Evolutionary conservation across 75 land plant species (phyloP).

Genomic region (Gnetum montanum): DNA sequence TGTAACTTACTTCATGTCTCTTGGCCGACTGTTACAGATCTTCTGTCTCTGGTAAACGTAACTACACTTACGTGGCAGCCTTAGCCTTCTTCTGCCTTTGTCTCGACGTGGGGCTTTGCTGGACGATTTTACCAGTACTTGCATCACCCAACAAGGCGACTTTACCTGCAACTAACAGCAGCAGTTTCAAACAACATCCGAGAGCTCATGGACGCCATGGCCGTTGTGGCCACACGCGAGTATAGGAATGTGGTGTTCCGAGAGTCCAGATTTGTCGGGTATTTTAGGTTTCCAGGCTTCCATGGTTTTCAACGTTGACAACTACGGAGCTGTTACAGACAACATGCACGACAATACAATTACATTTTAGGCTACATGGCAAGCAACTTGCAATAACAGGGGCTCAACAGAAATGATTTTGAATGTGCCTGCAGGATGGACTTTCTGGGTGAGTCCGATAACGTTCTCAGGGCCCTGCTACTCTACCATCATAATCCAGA

Average conservation of each 20-base stretch:
- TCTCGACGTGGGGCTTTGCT: too few relatives aligned
- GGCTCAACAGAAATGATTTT: constrained; percentile 26
- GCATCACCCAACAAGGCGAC: too few relatives aligned
- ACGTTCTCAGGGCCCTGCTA: constrained; percentile 64
- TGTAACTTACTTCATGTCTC: constrained; percentile 27
- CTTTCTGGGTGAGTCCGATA: constrained; percentile 42
- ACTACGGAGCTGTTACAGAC: too few relatives aligned
- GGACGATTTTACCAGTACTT: too few relatives aligned
- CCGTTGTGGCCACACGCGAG: constrained; percentile 63
- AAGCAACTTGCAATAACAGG: constrained; percentile 40
- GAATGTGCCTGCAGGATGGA: constrained; percentile 34
- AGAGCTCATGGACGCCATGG: constrained; percentile 84
- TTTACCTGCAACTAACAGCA: too few relatives aligned
- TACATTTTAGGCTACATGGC: constrained; percentile 67
- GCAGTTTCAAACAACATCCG: too few relatives aligned
- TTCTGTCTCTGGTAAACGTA: constrained; percentile 42
- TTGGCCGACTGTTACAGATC: constrained; percentile 41
- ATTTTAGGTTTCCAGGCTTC: too few relatives aligned
- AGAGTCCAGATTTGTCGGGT: constrained; percentile 74
- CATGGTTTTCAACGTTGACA: too few relatives aligned
- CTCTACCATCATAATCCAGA: constrained; percentile 39
- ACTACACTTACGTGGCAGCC: constrained; percentile 51
- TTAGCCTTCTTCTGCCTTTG: too few relatives aligned
- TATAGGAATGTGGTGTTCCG: constrained; percentile 76
- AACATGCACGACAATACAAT: too few relatives aligned